phyloP scores from a whole-genome alignment of 805 yeast genomes.

The Candida adriatica region DNA sequence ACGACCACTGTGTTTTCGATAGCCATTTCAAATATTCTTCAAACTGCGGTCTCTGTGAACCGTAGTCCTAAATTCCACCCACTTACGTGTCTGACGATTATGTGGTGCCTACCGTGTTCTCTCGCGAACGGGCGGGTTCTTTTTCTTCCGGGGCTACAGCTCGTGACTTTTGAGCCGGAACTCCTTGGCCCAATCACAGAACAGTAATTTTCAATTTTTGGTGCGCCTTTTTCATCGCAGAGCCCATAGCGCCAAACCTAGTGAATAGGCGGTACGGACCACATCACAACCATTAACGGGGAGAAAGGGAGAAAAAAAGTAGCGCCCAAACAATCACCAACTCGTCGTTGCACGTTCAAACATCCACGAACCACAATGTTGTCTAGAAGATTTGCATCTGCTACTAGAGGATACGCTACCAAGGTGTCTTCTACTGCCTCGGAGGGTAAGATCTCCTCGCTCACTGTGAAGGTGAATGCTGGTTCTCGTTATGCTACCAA shows the following conservation, averaged over 20 bases:
- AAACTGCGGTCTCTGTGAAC: no score
- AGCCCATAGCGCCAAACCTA: neutral
- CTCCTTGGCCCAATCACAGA: no score
- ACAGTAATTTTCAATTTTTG: no score
- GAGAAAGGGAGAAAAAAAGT: slow-evolving; percentile 3
- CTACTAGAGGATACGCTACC: slow-evolving; percentile 30
- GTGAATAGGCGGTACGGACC: neutral
- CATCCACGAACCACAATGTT: slow-evolving; percentile 12
- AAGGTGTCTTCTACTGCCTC: slow-evolving; percentile 47
- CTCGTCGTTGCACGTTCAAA: slow-evolving; percentile 3
- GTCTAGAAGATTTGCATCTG: slow-evolving; percentile 22
- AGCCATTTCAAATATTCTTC: no score
- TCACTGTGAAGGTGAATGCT: slow-evolving; percentile 77
- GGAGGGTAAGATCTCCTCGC: slow-evolving; percentile 61
- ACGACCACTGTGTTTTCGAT: slow-evolving; percentile 37
- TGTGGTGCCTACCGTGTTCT: no score
- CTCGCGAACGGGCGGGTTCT: no score
- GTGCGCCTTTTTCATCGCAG: no score
- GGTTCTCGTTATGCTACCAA: slow-evolving; percentile 69
- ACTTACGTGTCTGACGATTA: no score
- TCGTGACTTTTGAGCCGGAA: no score
- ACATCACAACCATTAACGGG: neutral
- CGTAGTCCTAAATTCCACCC: no score
- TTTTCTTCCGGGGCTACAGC: no score
- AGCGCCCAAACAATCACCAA: neutral